Evolutionary conservation across 495 filamentous ascomycete species (phyloP).

Genomic region (Penicillium odoratum): DNA sequence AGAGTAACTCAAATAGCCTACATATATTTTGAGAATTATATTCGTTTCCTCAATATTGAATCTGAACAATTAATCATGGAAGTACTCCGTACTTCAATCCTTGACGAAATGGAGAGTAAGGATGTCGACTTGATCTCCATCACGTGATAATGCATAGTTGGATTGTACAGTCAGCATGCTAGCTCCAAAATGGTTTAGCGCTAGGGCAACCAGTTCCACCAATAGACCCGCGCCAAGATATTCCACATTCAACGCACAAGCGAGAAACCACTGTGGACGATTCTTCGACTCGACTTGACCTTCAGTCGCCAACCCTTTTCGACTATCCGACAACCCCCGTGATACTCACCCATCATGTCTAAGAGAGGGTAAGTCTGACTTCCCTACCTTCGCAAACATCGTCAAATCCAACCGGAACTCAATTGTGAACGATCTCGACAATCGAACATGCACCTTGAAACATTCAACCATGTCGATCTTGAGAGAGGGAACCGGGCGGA

Average conservation of each 20-base stretch:
- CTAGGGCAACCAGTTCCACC: constrained; percentile 39
- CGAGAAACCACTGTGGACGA: constrained; percentile 41
- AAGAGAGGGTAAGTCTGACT: constrained; percentile 52
- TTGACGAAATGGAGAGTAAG: no score
- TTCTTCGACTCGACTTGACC: constrained; percentile 35
- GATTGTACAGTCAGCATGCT: not conserved
- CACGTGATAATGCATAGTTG: not conserved
- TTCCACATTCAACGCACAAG: constrained; percentile 47
- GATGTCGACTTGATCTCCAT: not conserved
- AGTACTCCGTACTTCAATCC: no score
- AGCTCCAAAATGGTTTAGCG: constrained; percentile 32
- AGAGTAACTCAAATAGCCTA: not conserved
- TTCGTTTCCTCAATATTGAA: no score
- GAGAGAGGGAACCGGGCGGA: constrained; percentile 12
- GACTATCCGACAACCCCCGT: constrained; percentile 42
- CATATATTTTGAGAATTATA: no score
- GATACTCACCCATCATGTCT: constrained; percentile 57
- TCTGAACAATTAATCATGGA: no score
- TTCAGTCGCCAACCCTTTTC: constrained; percentile 42
- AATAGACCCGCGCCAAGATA: constrained; percentile 45
- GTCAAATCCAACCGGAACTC: constrained; percentile 4
- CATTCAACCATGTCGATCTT: constrained; percentile 22
- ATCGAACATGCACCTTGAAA: constrained; percentile 14
- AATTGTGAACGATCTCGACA: constrained; percentile 18
- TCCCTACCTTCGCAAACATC: constrained; percentile 15